These are phyloP conservation scores for Taphrina pruni DNA, from an alignment of 1,139 yeast species.

Conservation along the genomic window DNA sequence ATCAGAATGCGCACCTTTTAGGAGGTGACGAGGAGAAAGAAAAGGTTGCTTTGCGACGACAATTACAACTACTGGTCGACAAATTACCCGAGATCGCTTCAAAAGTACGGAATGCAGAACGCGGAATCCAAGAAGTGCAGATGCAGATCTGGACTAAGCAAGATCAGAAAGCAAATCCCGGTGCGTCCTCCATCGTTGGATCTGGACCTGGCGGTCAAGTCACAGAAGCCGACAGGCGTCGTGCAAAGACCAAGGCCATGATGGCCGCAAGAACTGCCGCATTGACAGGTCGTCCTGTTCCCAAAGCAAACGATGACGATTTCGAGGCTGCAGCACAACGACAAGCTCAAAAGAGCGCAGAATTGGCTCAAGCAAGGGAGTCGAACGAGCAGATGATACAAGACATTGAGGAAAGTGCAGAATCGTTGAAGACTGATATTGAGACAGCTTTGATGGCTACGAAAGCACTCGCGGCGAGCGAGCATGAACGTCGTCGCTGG, in stretches of 20 bases:
- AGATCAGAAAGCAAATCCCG: slow-evolving; percentile 68
- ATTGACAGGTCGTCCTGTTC: slow-evolving; percentile 73
- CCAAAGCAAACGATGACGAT: slow-evolving; percentile 56
- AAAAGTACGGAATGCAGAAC: slow-evolving; percentile 67
- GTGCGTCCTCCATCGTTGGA: slow-evolving; percentile 67
- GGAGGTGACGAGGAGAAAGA: slow-evolving; percentile 53
- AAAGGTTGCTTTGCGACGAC: slow-evolving; percentile 55
- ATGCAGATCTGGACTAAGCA: slow-evolving; percentile 65
- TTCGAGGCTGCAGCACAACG: slow-evolving; percentile 63
- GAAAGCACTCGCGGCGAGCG: slow-evolving; percentile 53
- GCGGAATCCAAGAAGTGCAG: slow-evolving; percentile 70
- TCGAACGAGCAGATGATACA: slow-evolving; percentile 63
- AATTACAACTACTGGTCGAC: slow-evolving; percentile 65
- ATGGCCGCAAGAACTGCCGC: slow-evolving; percentile 89
- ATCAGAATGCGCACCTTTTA: slow-evolving; percentile 48
- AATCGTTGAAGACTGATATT: slow-evolving; percentile 71
- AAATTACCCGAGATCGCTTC: slow-evolving; percentile 71
- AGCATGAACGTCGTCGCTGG: slow-evolving; percentile 74
- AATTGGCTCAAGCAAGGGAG: slow-evolving; percentile 62
- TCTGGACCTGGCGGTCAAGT: slow-evolving; percentile 85
- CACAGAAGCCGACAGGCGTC: slow-evolving; percentile 78
- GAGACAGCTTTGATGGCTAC: slow-evolving; percentile 52
- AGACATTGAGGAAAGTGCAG: slow-evolving; percentile 77
- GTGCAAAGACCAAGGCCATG: slow-evolving; percentile 76
- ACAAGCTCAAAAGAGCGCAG: slow-evolving; percentile 62